phyloP scores from a whole-genome alignment of 805 yeast species.

The Hanseniaspora lachancei region DNA sequence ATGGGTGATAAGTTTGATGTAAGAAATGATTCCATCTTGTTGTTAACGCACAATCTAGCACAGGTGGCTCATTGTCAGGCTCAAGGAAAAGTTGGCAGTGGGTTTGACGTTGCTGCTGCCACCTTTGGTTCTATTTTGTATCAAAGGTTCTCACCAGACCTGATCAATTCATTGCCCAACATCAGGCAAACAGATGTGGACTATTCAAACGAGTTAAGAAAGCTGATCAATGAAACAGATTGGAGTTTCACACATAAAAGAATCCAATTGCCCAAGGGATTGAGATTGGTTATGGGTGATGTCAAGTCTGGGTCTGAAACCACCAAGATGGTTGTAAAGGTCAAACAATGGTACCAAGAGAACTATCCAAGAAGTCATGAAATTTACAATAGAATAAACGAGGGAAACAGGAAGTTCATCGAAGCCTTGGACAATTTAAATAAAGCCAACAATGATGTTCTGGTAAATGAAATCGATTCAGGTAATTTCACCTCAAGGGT shows the following conservation, averaged over 20 bases:
- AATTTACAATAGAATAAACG: constrained; percentile 44
- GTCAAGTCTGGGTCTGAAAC: constrained; percentile 87
- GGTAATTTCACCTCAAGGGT: constrained; percentile 14
- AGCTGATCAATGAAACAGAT: constrained; percentile 31
- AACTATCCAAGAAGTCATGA: constrained; percentile 38
- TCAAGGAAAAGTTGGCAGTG: constrained; percentile 91
- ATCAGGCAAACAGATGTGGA: constrained; percentile 16
- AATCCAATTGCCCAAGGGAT: constrained; percentile 53
- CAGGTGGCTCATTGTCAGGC: constrained; percentile 89
- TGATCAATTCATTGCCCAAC: constrained; percentile 31
- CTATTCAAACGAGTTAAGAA: constrained; percentile 24
- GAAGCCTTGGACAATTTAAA: constrained; percentile 34
- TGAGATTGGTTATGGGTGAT: constrained; percentile 81
- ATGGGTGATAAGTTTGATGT: constrained; percentile 30
- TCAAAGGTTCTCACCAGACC: constrained; percentile 52
- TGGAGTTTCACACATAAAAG: constrained; percentile 52
- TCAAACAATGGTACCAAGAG: constrained; percentile 52
- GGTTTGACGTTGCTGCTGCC: constrained; percentile 95
- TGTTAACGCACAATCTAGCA: constrained; percentile 62
- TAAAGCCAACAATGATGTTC: constrained; percentile 23
- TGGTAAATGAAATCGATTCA: constrained; percentile 18
- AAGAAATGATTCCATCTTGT: constrained; percentile 18
- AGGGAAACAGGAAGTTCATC: constrained; percentile 47
- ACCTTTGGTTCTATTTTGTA: constrained; percentile 80
- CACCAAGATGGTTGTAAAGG: constrained; percentile 71